Conservation (phyloP, 1,139 yeast genomes). For the Candida tropicalis region DNA sequence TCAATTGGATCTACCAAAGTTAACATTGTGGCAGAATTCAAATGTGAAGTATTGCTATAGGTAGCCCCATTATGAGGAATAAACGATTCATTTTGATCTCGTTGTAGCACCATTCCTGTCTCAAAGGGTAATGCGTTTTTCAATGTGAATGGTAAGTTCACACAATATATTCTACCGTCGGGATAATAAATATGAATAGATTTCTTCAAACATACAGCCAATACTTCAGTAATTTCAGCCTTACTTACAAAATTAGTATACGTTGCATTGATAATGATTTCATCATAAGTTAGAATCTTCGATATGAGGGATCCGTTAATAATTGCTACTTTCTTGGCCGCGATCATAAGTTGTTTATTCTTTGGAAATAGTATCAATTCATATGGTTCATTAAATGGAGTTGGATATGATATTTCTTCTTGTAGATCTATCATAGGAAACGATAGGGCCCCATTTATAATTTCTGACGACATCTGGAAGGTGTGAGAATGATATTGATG, state of each 20-base stretch:
- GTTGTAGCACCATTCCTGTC: slow-evolving; percentile 65
- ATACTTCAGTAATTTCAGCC: slow-evolving; percentile 8
- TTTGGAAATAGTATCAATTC: slow-evolving; percentile 27
- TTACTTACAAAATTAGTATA: slow-evolving; percentile 41
- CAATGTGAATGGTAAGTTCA: slow-evolving; percentile 66
- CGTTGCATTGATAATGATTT: slow-evolving; percentile 50
- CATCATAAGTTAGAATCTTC: slow-evolving; percentile 52
- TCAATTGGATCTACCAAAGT: slow-evolving; percentile 70
- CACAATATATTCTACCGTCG: slow-evolving; percentile 58
- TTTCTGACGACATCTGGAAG: not conserved
- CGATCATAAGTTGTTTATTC: slow-evolving; percentile 32
- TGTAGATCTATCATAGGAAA: slow-evolving; percentile 12
- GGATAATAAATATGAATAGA: slow-evolving; percentile 58
- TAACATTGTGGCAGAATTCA: slow-evolving; percentile 49
- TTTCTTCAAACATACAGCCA: slow-evolving; percentile 54
- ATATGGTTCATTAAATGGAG: slow-evolving; percentile 17
- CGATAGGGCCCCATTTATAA: slow-evolving; percentile 4
- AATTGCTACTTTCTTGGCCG: slow-evolving; percentile 24
- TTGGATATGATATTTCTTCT: slow-evolving; percentile 21
- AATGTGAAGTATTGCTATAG: slow-evolving; percentile 22
- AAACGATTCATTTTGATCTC: slow-evolving; percentile 12
- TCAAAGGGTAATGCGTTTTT: slow-evolving; percentile 60
- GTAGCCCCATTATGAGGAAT: slow-evolving; percentile 13
- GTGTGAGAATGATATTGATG: slow-evolving; percentile 31
- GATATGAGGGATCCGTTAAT: slow-evolving; percentile 20